Conservation (phyloP, 169 alveolate genomes). For the Eimeria praecox region DNA sequence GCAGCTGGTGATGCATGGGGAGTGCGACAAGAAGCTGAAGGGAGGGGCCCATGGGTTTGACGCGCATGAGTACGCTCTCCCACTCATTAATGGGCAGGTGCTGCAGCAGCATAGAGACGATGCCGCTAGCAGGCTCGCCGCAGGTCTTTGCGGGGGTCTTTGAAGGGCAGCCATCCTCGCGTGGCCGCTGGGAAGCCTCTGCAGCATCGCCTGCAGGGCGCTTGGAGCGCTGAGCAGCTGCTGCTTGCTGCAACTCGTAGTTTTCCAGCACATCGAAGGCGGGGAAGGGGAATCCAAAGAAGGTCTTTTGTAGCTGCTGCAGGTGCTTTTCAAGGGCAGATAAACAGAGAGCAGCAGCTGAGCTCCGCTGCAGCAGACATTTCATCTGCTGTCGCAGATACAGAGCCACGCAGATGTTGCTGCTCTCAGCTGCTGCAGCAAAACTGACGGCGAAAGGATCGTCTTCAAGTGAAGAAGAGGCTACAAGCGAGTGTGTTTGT, state of each 20-base stretch:
- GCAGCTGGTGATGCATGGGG: conserved; percentile 49
- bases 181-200: not conserved
- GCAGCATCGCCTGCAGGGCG: not conserved
- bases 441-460: conserved; percentile 45
- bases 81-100: conserved; percentile 32
- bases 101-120: conserved; percentile 10
- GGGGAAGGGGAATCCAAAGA: not conserved
- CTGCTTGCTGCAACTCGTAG: conserved; percentile 33
- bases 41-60: conserved; percentile 47
- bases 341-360: not conserved
- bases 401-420: conserved; percentile 49
- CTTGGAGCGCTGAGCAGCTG: not conserved
- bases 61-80: conserved; percentile 11
- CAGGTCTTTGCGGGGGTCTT: no score
- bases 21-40: conserved; percentile 47
- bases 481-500: not conserved
- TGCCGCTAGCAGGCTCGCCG: not conserved
- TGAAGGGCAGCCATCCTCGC: not conserved
- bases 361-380: conserved; percentile 32
- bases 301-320: not conserved
- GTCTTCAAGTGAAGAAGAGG: not conserved
- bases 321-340: conserved; percentile 21
- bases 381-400: conserved; percentile 42
- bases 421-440: conserved; percentile 55
- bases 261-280: conserved; percentile 47